Base-by-base conservation (phyloP, 257 asterid species). In the Echium plantagineum region DNA sequence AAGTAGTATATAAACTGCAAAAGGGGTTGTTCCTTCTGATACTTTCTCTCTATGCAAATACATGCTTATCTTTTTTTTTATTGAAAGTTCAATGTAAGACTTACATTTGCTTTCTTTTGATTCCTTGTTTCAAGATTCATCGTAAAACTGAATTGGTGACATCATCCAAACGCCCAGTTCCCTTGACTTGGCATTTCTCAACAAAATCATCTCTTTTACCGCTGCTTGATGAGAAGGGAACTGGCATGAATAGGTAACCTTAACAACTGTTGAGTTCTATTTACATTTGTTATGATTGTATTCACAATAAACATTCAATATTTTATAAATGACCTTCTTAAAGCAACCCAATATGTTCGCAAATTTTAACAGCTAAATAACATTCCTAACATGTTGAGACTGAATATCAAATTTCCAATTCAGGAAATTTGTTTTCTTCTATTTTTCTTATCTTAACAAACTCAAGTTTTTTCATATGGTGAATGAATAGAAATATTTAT, bases 121-220 rank as follows among this genome's bases (percentile, higher is more conserved):
- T 68, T 64, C 49, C 35, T 60, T 70, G 57, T 71, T 75, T 68
- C 62, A 71, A 93, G 98, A 93, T 93, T 77, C 98, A 93, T 69
- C 96, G 98, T 48, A 86, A 85, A 82, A 89, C 98, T 22, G 98
- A 93, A 83, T 72, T 93, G 80, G 94, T 93, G 59, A 81, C 90
- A 47, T 84, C 97, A 69, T 73, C 90, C 61, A 93, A 81, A 78
- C 98, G 98, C 60, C 97, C 98, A 54, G 97, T 93, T 74, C 96
- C 98, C 9, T 75, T 93, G 83, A 93, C 84, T 57, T 86, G 98
- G 98, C 89, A 86, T 70, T 93, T 93, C 71, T 86, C 97, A 16
- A 80, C 94, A 57, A 93, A 84, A 85, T 71, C 90, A 68, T 74
- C 85, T 78, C 57, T 89, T 65, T 69, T 81, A 64, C 96, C 94